Percentiles rank a stretch among this genome's conserved stretches.
These are phyloP conservation scores for Lantana camara DNA, from an alignment of 257 asterid species.

Conservation along the genomic window DNA sequence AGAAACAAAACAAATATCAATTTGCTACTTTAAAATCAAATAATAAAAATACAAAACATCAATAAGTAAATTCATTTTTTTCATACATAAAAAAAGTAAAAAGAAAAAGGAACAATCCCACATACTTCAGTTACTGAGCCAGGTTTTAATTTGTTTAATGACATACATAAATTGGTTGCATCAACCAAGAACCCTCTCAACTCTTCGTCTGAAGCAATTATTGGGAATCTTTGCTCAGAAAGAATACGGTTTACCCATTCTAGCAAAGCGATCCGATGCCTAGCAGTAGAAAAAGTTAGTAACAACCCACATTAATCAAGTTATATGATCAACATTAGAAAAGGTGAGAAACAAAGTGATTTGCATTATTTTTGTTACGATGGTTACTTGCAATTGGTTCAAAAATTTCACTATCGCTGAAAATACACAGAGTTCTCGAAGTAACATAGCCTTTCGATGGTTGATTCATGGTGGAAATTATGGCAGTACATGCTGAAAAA, in stretches of 20 bases:
- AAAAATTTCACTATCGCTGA: too few species aligned
- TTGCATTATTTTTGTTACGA: slow-evolving; percentile 40
- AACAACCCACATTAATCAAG: background rate
- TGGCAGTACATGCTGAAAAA: slow-evolving; percentile 25
- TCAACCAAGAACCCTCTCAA: slow-evolving; percentile 60
- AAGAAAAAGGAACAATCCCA: too few species aligned
- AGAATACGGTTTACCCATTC: slow-evolving; percentile 78
- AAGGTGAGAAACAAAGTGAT: background rate
- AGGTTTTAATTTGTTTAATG: slow-evolving; percentile 73
- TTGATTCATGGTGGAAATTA: slow-evolving; percentile 39
- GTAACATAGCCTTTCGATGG: slow-evolving; percentile 45
- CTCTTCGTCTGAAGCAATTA: slow-evolving; percentile 79
- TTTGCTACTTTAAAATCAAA: too few species aligned
- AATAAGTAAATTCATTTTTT: too few species aligned
- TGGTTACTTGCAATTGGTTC: slow-evolving; percentile 54
- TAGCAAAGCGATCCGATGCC: slow-evolving; percentile 54
- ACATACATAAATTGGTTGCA: slow-evolving; percentile 67
- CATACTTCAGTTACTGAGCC: slow-evolving; percentile 68
- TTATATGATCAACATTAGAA: background rate
- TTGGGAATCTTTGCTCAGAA: slow-evolving; percentile 54
- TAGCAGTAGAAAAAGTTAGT: too few species aligned
- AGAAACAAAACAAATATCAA: too few species aligned
- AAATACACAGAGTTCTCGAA: slow-evolving; percentile 33
- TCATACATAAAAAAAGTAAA: too few species aligned
- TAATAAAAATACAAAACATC: too few species aligned